Evolutionary conservation across 306 rosid genomes (phyloP).

Genomic region (Luffa aegyptiaca): DNA sequence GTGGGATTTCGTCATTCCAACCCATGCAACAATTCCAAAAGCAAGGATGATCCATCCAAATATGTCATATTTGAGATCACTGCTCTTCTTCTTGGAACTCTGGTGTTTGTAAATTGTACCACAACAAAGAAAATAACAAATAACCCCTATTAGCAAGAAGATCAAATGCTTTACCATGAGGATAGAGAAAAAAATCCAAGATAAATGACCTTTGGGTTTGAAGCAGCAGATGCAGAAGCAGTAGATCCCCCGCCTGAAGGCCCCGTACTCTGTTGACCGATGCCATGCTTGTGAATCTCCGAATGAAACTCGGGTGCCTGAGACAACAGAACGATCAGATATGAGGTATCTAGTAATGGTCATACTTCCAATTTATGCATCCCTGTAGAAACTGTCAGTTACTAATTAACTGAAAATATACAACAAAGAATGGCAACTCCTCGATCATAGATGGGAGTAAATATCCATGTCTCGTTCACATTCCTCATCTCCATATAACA

Average conservation of each 20-base stretch:
- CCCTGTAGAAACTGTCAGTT: neutral
- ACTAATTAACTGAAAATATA: neutral
- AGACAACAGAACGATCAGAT: neutral
- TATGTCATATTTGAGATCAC: constrained; percentile 64
- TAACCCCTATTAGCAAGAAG: neutral
- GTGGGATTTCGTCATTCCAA: constrained; percentile 63
- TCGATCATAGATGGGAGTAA: neutral
- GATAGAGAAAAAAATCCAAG: neutral
- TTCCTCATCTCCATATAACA: neutral
- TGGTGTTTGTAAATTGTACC: constrained; percentile 11
- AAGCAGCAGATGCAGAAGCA: constrained; percentile 41
- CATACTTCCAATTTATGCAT: neutral
- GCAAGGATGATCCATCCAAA: constrained; percentile 83
- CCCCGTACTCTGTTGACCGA: constrained; percentile 38
- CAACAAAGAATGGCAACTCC: neutral
- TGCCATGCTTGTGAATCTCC: constrained; percentile 57
- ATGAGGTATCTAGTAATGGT: neutral
- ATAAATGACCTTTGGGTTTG: constrained; percentile 40
- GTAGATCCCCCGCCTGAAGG: constrained; percentile 30
- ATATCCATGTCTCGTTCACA: neutral
- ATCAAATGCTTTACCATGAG: neutral
- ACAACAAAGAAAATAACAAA: neutral
- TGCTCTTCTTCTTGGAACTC: constrained; percentile 51
- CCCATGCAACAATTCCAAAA: constrained; percentile 59
- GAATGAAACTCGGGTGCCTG: constrained; percentile 69